Evolutionary conservation across 2,329 filamentous ascomycete genomes (phyloP).

Genomic region (Aspergillus neotritici): DNA sequence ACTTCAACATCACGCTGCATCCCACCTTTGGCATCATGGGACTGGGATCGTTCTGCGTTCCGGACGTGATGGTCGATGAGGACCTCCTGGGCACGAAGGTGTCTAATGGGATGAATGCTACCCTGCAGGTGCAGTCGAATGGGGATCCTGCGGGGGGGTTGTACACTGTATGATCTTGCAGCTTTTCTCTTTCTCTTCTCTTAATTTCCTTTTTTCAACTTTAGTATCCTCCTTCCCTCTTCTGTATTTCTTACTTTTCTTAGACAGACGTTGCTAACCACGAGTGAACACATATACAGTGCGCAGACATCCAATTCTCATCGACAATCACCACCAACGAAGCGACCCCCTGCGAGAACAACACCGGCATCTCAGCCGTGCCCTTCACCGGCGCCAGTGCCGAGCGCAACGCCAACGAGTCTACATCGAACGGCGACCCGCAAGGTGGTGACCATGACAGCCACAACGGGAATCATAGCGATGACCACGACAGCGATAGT

Average conservation of each 20-base stretch:
- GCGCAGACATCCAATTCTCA: slow-evolving; percentile 67
- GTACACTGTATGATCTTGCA: slow-evolving; percentile 63
- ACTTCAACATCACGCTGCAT: slow-evolving; percentile 65
- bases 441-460: slow-evolving; percentile 19
- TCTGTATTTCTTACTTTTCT: neutral
- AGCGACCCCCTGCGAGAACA: slow-evolving; percentile 52
- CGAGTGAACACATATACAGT: slow-evolving; percentile 41
- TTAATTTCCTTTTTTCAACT: slow-evolving; percentile 1
- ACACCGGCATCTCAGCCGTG: slow-evolving; percentile 49
- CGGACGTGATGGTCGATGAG: slow-evolving; percentile 44
- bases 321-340: slow-evolving; percentile 43
- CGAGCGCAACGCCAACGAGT: slow-evolving; percentile 42
- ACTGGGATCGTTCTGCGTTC: slow-evolving; percentile 61
- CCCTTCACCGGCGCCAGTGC: slow-evolving; percentile 36
- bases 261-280: neutral
- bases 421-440: slow-evolving; percentile 29
- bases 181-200: slow-evolving; percentile 5
- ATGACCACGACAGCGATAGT: neutral
- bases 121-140: slow-evolving; percentile 64
- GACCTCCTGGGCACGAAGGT: slow-evolving; percentile 41
- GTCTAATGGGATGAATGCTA: slow-evolving; percentile 57
- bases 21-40: slow-evolving; percentile 56
- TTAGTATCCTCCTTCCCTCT: neutral
- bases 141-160: slow-evolving; percentile 55
- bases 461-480: too few relatives aligned